Evolutionary conservation across 2,329 filamentous ascomycete genomes (phyloP).

Genomic region (Trichoderma sp.): DNA sequence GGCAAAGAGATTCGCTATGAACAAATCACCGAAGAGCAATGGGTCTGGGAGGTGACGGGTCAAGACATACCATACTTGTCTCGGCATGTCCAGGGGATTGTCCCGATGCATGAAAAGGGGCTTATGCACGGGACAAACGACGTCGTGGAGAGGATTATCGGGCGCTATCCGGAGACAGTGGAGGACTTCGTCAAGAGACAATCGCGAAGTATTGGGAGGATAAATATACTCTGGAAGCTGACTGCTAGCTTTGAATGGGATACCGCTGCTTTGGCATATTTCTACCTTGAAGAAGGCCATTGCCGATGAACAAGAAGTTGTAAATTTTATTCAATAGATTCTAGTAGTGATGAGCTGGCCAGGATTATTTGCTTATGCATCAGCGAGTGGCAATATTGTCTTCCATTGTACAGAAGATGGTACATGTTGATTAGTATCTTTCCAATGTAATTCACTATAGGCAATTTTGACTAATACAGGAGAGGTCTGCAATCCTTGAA

Average conservation of each 20-base stretch:
- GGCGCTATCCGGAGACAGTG: not conserved
- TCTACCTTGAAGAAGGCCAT: not conserved
- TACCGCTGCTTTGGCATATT: not conserved
- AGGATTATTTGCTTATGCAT: not conserved
- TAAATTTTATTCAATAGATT: not conserved
- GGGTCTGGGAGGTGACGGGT: not conserved
- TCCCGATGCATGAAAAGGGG: not conserved
- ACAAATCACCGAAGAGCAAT: not conserved
- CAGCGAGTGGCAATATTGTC: not conserved
- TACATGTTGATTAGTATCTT: not conserved
- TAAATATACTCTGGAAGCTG: not conserved
- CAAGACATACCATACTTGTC: not conserved
- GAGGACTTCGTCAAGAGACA: not conserved
- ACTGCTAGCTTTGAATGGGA: too few species aligned
- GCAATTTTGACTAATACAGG: not conserved
- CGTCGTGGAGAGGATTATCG: not conserved
- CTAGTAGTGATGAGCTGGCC: not conserved
- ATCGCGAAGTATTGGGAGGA: not conserved
- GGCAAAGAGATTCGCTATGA: not conserved
- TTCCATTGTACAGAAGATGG: not conserved
- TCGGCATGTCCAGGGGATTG: not conserved
- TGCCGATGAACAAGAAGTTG: not conserved
- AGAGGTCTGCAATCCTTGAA: too few species aligned
- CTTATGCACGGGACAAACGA: not conserved
- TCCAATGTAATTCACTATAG: not conserved